Conservation (phyloP, 768 basidiomycete species). For the Arthromyces matolae region DNA sequence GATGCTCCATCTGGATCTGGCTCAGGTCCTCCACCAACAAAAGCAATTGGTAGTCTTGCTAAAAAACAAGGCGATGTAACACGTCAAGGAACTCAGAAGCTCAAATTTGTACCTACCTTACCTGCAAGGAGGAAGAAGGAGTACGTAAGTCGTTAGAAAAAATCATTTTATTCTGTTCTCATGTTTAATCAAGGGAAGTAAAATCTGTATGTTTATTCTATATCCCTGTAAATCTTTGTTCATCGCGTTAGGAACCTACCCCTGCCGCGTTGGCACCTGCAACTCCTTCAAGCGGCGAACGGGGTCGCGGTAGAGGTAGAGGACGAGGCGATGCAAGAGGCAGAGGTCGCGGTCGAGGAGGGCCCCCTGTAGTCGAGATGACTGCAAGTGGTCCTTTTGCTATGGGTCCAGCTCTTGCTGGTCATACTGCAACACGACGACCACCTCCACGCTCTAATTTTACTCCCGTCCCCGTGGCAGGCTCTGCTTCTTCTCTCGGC, state of each 20-base stretch:
- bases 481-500: conserved; percentile 40
- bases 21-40: conserved; percentile 36
- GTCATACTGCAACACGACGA: conserved; percentile 45
- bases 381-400: conserved; percentile 85
- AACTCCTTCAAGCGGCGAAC: conserved; percentile 35
- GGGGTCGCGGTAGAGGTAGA: conserved; percentile 45
- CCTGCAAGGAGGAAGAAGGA: conserved; percentile 77
- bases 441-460: conserved; percentile 55
- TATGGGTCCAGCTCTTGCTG: conserved; percentile 74
- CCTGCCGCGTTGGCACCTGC: conserved; percentile 27
- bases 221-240: conserved; percentile 1
- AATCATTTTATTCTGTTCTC: conserved; percentile 1
- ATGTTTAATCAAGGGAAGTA: conserved; percentile 44
- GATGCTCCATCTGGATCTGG: conserved; percentile 33
- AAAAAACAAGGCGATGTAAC: conserved; percentile 72
- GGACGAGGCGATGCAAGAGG: conserved; percentile 50
- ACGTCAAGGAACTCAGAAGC: conserved; percentile 67
- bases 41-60: conserved; percentile 73
- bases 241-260: conserved; percentile 43
- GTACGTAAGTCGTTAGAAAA: conserved; percentile 41
- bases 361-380: conserved; percentile 61
- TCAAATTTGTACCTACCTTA: conserved; percentile 78
- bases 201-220: conserved; percentile 47
- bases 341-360: conserved; percentile 51
- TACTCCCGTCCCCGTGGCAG: conserved; percentile 42